Percentiles rank a stretch among this genome's conserved stretches.
Conservation (phyloP, 441 rosid species). For the Aquilaria agallochum region DNA sequence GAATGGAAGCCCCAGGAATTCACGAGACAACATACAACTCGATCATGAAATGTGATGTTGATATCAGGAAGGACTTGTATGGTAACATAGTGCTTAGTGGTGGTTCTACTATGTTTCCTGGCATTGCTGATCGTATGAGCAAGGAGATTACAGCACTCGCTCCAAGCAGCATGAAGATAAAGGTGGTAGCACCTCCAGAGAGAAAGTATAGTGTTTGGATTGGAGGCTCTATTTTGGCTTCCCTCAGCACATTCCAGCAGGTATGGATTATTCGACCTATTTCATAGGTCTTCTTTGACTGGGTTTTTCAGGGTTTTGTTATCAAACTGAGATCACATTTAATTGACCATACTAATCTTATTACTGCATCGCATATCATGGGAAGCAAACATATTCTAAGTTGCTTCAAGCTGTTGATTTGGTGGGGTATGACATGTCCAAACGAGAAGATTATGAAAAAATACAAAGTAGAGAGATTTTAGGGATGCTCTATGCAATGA, state of each 20-base stretch:
- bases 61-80: slow-evolving; percentile 29
- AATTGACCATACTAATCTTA: too few relatives aligned
- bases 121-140: slow-evolving; percentile 41
- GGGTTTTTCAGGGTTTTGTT: not conserved
- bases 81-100: slow-evolving; percentile 39
- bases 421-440: too few relatives aligned
- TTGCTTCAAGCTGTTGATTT: too few relatives aligned
- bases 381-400: too few relatives aligned
- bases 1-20: slow-evolving; percentile 42
- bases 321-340: not conserved
- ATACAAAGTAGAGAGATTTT: too few relatives aligned
- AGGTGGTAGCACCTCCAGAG: slow-evolving; percentile 36
- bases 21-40: slow-evolving; percentile 41
- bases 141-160: slow-evolving; percentile 39
- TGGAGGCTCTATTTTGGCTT: slow-evolving; percentile 35
- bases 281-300: too few relatives aligned
- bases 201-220: slow-evolving; percentile 40
- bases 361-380: too few relatives aligned
- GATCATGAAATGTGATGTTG: slow-evolving; percentile 35
- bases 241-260: slow-evolving; percentile 46
- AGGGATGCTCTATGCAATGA: too few relatives aligned
- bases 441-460: too few relatives aligned
- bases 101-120: slow-evolving; percentile 36
- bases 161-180: slow-evolving; percentile 32
- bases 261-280: slow-evolving; percentile 9